phyloP scores from a whole-genome alignment of 345 rosid genomes.

The Eucalyptus marginata region DNA sequence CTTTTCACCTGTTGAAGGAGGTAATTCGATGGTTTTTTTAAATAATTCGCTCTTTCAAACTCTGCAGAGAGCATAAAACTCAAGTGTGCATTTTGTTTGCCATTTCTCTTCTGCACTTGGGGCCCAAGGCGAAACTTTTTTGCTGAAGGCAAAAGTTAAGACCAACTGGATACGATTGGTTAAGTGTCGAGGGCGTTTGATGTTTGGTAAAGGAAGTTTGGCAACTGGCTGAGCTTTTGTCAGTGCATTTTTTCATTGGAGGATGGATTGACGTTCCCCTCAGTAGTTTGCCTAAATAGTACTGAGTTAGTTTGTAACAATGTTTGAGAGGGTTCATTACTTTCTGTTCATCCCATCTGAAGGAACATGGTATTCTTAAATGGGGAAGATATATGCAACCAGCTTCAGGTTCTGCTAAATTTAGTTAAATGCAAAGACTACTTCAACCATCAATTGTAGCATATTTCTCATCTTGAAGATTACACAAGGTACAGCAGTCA shows the following conservation, averaged over 20 bases:
- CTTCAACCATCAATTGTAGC: neutral
- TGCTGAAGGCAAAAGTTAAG: neutral
- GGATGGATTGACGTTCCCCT: neutral
- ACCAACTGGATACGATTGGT: neutral
- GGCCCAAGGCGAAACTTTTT: no score
- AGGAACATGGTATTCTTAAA: neutral
- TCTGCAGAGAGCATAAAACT: neutral
- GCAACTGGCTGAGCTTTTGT: no score
- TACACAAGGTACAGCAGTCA: neutral
- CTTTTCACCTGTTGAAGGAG: constrained; percentile 50
- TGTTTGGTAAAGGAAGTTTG: no score
- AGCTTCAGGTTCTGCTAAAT: neutral
- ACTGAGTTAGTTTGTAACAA: neutral
- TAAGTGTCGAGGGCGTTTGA: no score
- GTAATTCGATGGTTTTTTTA: constrained; percentile 11
- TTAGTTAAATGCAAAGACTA: neutral
- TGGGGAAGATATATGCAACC: neutral
- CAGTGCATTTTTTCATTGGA: neutral
- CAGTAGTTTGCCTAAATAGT: neutral
- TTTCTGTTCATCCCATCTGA: neutral
- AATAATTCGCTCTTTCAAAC: neutral
- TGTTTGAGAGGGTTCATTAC: neutral
- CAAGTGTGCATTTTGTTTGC: no score
- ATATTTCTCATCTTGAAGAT: neutral
- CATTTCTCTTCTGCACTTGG: no score